Conservation (phyloP, 129 eudicot genomes). For the Ambrosia trifida region DNA sequence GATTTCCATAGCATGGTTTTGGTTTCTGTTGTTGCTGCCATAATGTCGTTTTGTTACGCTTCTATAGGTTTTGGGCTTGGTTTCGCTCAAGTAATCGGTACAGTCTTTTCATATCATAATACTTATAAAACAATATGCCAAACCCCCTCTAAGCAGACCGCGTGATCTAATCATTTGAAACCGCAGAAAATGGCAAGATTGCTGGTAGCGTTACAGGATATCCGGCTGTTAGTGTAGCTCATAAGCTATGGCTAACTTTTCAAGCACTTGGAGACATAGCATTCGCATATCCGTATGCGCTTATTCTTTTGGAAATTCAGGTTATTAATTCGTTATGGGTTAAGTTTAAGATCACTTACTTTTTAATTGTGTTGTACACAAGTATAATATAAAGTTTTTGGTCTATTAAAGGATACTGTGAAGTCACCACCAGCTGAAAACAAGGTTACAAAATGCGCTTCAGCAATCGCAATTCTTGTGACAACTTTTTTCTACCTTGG, state of each 20-base stretch:
- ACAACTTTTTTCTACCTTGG: slow-evolving; percentile 70
- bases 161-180: not conserved
- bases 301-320: slow-evolving; percentile 81
- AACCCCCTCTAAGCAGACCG: not conserved
- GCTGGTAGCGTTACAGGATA: slow-evolving; percentile 49
- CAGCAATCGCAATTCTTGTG: slow-evolving; percentile 40
- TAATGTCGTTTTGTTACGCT: slow-evolving; percentile 68
- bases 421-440: slow-evolving; percentile 69
- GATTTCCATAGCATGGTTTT: slow-evolving; percentile 70
- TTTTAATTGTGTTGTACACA: not conserved
- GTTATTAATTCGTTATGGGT: slow-evolving; percentile 32
- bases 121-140: not conserved
- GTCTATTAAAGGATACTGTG: slow-evolving; percentile 60
- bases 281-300: slow-evolving; percentile 75
- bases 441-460: slow-evolving; percentile 66
- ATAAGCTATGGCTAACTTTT: slow-evolving; percentile 65
- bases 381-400: not conserved
- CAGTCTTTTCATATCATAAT: not conserved
- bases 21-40: slow-evolving; percentile 61
- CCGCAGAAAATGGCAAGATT: slow-evolving; percentile 48
- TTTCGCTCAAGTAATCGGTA: slow-evolving; percentile 45
- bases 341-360: not conserved
- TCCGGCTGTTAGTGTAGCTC: slow-evolving; percentile 43
- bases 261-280: slow-evolving; percentile 86
- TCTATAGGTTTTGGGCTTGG: slow-evolving; percentile 67